A percentile compares a stretch with the other conserved stretches of the same genome.
Evolutionary conservation across 2,329 filamentous ascomycete species (phyloP).

Genomic region (Penicillium sp.): DNA sequence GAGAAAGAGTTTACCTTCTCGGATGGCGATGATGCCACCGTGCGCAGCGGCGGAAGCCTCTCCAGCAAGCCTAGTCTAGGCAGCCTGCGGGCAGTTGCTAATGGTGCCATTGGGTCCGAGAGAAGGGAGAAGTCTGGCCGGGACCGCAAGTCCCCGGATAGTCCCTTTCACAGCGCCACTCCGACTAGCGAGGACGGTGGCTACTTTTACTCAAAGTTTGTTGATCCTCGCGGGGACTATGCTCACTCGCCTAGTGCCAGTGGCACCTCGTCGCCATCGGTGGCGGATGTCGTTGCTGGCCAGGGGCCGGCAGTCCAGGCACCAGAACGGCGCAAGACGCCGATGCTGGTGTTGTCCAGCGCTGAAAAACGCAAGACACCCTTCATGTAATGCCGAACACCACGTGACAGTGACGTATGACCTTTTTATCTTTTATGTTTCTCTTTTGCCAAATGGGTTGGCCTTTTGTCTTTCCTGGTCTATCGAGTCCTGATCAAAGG

Average conservation of each 20-base stretch:
- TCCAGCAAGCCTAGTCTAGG: conserved; percentile 71
- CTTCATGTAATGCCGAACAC: conserved; percentile 51
- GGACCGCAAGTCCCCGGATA: conserved; percentile 55
- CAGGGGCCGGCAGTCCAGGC: conserved; percentile 57
- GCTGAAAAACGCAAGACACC: conserved; percentile 85
- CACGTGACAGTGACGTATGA: conserved; percentile 40
- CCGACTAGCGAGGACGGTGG: conserved; percentile 61
- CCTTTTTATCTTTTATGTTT: conserved; percentile 13
- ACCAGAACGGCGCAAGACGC: conserved; percentile 70
- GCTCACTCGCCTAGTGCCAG: conserved; percentile 27
- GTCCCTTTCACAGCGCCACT: conserved; percentile 60
- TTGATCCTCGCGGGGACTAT: conserved; percentile 47
- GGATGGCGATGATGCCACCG: conserved; percentile 70
- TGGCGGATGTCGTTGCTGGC: conserved; percentile 46
- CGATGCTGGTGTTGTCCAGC: conserved; percentile 82
- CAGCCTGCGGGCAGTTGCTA: conserved; percentile 73
- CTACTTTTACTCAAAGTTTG: conserved; percentile 55
- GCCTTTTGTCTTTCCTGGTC: conserved; percentile 7
- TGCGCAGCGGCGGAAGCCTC: conserved; percentile 76
- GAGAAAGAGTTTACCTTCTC: conserved; percentile 71
- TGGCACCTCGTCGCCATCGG: conserved; percentile 33
- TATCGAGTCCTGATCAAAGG: neutral
- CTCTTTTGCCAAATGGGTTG: conserved; percentile 7
- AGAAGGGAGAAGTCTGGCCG: conserved; percentile 67
- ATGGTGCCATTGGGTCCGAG: conserved; percentile 84